Percentiles rank a stretch among this genome's conserved stretches.
These are phyloP conservation scores for Scutellaria minor DNA, from an alignment of 257 asterid species.

Conservation along the genomic window DNA sequence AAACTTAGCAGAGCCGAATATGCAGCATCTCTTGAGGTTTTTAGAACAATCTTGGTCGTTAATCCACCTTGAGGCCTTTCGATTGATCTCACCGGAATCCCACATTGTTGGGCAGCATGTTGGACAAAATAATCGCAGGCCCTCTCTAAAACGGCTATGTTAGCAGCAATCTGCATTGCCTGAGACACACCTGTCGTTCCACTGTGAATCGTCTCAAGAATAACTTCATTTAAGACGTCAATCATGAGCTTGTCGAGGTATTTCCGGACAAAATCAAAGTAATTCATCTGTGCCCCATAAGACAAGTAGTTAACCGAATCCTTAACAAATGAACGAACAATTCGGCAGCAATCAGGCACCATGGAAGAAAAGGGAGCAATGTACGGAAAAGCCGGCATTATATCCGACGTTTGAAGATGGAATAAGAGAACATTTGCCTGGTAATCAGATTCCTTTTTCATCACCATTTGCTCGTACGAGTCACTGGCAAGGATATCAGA, in stretches of 20 bases:
- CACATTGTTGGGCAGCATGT: slow-evolving; percentile 98
- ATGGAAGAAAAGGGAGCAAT: slow-evolving; percentile 89
- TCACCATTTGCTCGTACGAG: slow-evolving; percentile 78
- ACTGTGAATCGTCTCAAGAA: slow-evolving; percentile 62
- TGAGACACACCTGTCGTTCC: slow-evolving; percentile 74
- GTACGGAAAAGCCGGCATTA: slow-evolving; percentile 95
- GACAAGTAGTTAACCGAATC: slow-evolving; percentile 84
- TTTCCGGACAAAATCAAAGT: slow-evolving; percentile 76
- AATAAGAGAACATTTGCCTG: slow-evolving; percentile 82
- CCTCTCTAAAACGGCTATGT: slow-evolving; percentile 79
- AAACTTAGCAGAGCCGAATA: slow-evolving; percentile 70
- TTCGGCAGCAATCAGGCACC: slow-evolving; percentile 90
- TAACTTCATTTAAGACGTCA: slow-evolving; percentile 73
- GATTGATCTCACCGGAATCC: slow-evolving; percentile 79
- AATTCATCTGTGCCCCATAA: slow-evolving; percentile 79
- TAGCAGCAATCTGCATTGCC: slow-evolving; percentile 98
- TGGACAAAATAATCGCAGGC: slow-evolving; percentile 95
- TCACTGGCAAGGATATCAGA: slow-evolving; percentile 57
- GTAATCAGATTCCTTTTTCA: slow-evolving; percentile 93
- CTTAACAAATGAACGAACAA: slow-evolving; percentile 75
- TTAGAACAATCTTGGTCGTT: slow-evolving; percentile 82
- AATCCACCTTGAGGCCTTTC: slow-evolving; percentile 79
- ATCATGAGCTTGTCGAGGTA: slow-evolving; percentile 85
- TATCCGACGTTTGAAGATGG: slow-evolving; percentile 87
- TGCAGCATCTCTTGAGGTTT: slow-evolving; percentile 91